Evolutionary conservation across 116 monocot species (phyloP).

Genomic region (Papilionanthe hybrid): DNA sequence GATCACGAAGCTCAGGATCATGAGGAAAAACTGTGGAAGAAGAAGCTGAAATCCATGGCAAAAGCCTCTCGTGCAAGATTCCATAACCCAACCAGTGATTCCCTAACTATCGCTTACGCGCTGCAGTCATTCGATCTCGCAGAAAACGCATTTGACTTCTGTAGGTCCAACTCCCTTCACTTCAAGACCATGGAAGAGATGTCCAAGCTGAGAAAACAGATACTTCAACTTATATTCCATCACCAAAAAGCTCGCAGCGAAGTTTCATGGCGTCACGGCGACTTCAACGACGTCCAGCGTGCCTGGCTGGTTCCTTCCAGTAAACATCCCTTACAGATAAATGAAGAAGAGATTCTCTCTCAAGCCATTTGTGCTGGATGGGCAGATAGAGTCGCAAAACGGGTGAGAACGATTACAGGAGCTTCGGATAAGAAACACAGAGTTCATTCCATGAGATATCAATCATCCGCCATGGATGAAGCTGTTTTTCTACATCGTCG

Average conservation of each 20-base stretch:
- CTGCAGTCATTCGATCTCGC: slow-evolving; percentile 76
- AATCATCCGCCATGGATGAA: slow-evolving; percentile 62
- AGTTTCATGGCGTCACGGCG: slow-evolving; percentile 63
- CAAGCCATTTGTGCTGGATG: slow-evolving; percentile 96
- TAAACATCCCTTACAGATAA: slow-evolving; percentile 53
- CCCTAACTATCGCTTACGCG: slow-evolving; percentile 70
- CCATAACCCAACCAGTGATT: slow-evolving; percentile 73
- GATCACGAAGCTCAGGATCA: slow-evolving; percentile 10
- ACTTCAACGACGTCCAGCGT: slow-evolving; percentile 47
- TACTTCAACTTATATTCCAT: slow-evolving; percentile 64
- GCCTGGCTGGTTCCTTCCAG: slow-evolving; percentile 43
- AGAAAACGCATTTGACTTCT: slow-evolving; percentile 53
- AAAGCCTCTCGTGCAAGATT: slow-evolving; percentile 57
- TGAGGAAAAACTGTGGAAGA: slow-evolving; percentile 37
- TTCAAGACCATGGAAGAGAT: slow-evolving; percentile 94
- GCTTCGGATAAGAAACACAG: slow-evolving; percentile 47
- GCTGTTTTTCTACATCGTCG: slow-evolving; percentile 67
- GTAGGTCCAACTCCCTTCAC: slow-evolving; percentile 53
- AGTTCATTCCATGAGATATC: slow-evolving; percentile 43
- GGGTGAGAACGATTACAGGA: slow-evolving; percentile 21
- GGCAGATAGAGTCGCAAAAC: slow-evolving; percentile 88
- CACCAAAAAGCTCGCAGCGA: slow-evolving; percentile 40
- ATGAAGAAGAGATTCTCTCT: slow-evolving; percentile 77
- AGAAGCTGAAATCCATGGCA: slow-evolving; percentile 39
- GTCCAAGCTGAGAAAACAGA: slow-evolving; percentile 90